Percentiles rank a stretch among this genome's conserved stretches.
Evolutionary conservation across 176 grass and related monocot genomes (phyloP).

Genomic region (Avena atlantica): DNA sequence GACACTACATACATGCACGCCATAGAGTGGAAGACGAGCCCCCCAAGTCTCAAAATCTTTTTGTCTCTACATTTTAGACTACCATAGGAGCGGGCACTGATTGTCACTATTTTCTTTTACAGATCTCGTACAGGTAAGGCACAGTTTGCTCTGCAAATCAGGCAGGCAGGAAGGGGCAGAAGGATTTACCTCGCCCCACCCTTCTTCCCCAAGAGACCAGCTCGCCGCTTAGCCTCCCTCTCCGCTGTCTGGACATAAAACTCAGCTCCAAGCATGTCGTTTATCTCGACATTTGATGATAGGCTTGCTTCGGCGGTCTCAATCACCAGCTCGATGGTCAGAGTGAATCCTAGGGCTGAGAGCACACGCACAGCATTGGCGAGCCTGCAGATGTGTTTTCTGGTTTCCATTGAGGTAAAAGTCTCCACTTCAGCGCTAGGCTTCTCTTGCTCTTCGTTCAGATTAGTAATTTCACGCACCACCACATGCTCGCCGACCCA

Average conservation of each 20-base stretch:
- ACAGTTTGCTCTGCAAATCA: neutral
- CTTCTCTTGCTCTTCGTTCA: slow-evolving; percentile 42
- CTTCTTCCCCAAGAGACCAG: slow-evolving; percentile 59
- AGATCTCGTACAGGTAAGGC: neutral
- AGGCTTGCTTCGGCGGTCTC: slow-evolving; percentile 66
- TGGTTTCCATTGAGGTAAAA: slow-evolving; percentile 64
- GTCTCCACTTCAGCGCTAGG: slow-evolving; percentile 26
- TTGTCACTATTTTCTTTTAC: neutral
- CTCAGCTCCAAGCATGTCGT: slow-evolving; percentile 81
- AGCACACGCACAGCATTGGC: slow-evolving; percentile 80
- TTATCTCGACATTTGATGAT: slow-evolving; percentile 61
- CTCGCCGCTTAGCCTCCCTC: slow-evolving; percentile 63
- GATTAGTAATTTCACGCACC: slow-evolving; percentile 45
- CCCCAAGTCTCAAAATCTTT: neutral
- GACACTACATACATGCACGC: slow-evolving; percentile 12
- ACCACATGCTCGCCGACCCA: slow-evolving; percentile 92
- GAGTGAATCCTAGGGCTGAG: slow-evolving; percentile 75
- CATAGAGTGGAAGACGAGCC: neutral
- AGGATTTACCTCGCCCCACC: slow-evolving; percentile 40
- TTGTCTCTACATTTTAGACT: neutral
- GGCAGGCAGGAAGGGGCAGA: neutral
- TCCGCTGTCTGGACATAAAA: slow-evolving; percentile 84
- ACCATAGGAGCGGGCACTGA: neutral
- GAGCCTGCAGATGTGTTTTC: slow-evolving; percentile 76
- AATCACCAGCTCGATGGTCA: slow-evolving; percentile 66